Conservation (phyloP, 2,329 filamentous ascomycete genomes). For the Xylaria sp. region DNA sequence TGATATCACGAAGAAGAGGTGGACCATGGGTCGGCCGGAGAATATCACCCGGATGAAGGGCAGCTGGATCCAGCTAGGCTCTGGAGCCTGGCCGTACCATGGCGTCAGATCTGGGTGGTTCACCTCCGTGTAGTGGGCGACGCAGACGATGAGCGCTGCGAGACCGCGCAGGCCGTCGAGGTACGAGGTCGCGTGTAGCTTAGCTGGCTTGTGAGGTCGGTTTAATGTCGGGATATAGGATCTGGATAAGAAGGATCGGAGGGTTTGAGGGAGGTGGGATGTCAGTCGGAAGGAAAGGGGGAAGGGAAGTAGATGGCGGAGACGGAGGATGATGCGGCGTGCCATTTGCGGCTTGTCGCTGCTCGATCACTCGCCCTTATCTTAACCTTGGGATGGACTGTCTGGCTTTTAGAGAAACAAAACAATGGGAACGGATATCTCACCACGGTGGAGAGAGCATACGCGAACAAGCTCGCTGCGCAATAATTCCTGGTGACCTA, state of each 20-base stretch:
- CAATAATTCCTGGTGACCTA: too few relatives aligned
- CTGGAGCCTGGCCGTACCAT: constrained; percentile 46
- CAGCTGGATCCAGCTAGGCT: constrained; percentile 52
- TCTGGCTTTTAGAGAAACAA: neutral
- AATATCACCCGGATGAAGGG: constrained; percentile 57
- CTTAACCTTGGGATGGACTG: neutral
- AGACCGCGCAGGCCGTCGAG: constrained; percentile 62
- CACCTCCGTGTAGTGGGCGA: constrained; percentile 59
- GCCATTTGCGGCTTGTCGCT: constrained; percentile 1
- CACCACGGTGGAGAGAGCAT: too few relatives aligned
- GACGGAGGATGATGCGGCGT: constrained; percentile 4
- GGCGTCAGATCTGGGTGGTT: constrained; percentile 50
- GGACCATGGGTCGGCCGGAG: constrained; percentile 59
- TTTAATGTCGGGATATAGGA: neutral
- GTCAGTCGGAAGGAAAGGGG: constrained; percentile 5
- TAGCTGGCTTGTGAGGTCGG: neutral
- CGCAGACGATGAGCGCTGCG: constrained; percentile 59
- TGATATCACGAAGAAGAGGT: constrained; percentile 63
- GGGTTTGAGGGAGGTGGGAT: neutral
- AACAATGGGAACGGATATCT: neutral
- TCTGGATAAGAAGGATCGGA: neutral
- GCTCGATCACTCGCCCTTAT: neutral
- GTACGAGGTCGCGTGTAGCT: constrained; percentile 56
- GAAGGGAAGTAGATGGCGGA: constrained; percentile 2
- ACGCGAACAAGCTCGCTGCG: too few relatives aligned